Conservation (phyloP, 352 stramenopile species). For the Aphanomyces invadans region DNA sequence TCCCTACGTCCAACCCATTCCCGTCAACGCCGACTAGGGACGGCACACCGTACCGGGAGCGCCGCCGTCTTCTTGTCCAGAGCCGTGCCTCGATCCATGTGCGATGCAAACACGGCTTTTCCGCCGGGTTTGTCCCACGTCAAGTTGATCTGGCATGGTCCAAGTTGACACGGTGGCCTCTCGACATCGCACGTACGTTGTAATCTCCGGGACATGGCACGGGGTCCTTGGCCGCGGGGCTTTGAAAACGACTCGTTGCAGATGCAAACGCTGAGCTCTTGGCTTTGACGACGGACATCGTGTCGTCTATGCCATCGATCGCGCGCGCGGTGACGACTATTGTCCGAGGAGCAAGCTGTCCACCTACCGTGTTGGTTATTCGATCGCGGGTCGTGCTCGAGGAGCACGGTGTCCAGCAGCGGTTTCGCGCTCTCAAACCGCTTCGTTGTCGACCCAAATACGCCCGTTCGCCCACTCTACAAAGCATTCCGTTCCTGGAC, state of each 20-base stretch:
- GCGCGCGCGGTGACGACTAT: not conserved
- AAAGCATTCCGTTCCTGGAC: not conserved
- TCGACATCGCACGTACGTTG: constrained; percentile 33
- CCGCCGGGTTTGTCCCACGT: constrained; percentile 59
- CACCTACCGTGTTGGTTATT: not conserved
- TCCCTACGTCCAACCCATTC: constrained; percentile 29
- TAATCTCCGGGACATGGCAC: constrained; percentile 63
- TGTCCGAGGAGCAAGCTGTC: not conserved
- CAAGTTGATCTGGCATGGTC: constrained; percentile 38
- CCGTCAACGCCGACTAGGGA: not conserved
- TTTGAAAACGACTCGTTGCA: constrained; percentile 47
- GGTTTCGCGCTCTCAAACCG: constrained; percentile 46
- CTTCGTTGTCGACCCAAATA: constrained; percentile 67
- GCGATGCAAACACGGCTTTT: constrained; percentile 58
- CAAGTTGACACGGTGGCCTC: not conserved
- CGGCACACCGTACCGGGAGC: constrained; percentile 38
- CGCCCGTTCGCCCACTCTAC: constrained; percentile 54
- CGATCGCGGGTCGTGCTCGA: not conserved
- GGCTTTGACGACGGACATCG: constrained; percentile 28
- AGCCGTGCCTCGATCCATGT: constrained; percentile 44
- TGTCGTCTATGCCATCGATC: not conserved
- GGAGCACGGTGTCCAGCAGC: not conserved
- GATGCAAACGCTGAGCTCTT: constrained; percentile 60
- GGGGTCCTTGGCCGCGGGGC: constrained; percentile 26
- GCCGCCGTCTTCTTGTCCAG: constrained; percentile 29